A percentile compares a stretch with the other conserved stretches of the same genome.
These are phyloP conservation scores for Ogataea neopini DNA, from an alignment of 805 yeast species.

Conservation along the genomic window DNA sequence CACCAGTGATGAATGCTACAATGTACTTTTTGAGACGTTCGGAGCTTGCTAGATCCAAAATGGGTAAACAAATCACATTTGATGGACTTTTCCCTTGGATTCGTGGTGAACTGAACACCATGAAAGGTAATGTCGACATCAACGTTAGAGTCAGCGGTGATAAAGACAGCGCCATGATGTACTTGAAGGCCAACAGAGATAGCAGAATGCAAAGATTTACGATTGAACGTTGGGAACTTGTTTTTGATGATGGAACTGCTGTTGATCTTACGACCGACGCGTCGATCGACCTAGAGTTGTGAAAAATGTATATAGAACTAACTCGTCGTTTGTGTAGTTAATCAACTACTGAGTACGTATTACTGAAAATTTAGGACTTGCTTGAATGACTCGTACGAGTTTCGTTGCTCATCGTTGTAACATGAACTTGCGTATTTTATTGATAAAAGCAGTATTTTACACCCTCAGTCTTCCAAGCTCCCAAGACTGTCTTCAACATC, in stretches of 20 bases:
- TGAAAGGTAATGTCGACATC: constrained; percentile 77
- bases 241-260: constrained; percentile 42
- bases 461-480: background rate
- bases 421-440: too few species aligned
- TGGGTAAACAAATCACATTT: constrained; percentile 79
- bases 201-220: constrained; percentile 56
- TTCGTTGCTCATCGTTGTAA: too few species aligned
- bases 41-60: constrained; percentile 52
- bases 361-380: too few species aligned
- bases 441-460: too few species aligned
- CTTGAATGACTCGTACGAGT: too few species aligned
- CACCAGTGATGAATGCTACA: constrained; percentile 87
- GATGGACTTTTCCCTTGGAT: constrained; percentile 86
- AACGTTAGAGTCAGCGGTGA: constrained; percentile 70
- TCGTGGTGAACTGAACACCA: constrained; percentile 79
- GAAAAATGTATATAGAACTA: background rate
- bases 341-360: too few species aligned
- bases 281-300: constrained; percentile 31
- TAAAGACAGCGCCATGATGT: constrained; percentile 51
- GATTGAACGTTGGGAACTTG: constrained; percentile 64
- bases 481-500: constrained; percentile 1
- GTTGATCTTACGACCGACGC: constrained; percentile 53
- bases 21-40: constrained; percentile 84
- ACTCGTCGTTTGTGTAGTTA: too few species aligned
- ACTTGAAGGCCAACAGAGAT: constrained; percentile 72